phyloP scores from a whole-genome alignment of 345 rosid genomes.

The Pistacia integerrima region DNA sequence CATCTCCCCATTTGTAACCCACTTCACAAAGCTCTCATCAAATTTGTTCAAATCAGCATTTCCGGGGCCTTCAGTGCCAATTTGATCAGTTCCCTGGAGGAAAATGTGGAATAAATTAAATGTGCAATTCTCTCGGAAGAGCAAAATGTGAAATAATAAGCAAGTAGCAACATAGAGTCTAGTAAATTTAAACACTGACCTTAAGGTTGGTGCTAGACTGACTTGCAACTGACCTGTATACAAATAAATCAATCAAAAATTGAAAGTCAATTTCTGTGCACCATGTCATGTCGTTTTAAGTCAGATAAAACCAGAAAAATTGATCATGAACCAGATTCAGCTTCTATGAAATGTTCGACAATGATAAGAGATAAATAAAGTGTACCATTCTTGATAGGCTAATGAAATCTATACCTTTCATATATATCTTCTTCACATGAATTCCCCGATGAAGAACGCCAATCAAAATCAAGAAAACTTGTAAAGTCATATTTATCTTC shows the following conservation, averaged over 20 bases:
- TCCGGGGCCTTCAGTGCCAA: conserved; percentile 6
- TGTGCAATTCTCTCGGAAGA: too few species aligned
- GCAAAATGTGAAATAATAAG: too few species aligned
- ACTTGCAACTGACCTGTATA: conserved; percentile 59
- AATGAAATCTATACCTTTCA: conserved; percentile 52
- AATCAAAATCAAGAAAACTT: conserved; percentile 72
- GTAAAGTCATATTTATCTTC: conserved; percentile 64
- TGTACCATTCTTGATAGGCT: neutral
- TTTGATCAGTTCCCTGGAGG: conserved; percentile 47
- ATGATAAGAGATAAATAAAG: neutral
- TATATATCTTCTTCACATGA: conserved; percentile 73
- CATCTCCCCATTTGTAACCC: conserved; percentile 70
- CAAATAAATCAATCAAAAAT: neutral
- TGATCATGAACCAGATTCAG: too few species aligned
- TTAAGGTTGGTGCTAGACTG: conserved; percentile 46
- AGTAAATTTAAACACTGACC: conserved; percentile 39
- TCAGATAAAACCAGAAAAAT: too few species aligned
- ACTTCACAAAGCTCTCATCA: conserved; percentile 52
- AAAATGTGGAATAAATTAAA: neutral
- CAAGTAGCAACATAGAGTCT: neutral
- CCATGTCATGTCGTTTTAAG: too few species aligned
- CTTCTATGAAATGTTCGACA: too few species aligned
- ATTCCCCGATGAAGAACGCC: conserved; percentile 93
- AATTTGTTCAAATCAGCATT: conserved; percentile 31
- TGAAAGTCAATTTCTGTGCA: too few species aligned